These are phyloP conservation scores for Vitis amurensis DNA, from an alignment of 164 flowering plant genomes.

Conservation along the genomic window DNA sequence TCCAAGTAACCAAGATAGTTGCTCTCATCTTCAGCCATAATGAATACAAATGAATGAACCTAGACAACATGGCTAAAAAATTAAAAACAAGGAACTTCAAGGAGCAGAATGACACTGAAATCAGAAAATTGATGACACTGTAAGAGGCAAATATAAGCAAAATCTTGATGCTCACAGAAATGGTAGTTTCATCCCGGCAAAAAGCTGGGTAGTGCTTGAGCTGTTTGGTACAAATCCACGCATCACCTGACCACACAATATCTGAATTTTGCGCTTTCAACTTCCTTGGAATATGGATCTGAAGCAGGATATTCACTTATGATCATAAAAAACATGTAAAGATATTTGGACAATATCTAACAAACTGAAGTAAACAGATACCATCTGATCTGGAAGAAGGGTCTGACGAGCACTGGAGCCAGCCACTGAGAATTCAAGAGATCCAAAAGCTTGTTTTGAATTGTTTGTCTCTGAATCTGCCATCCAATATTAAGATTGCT, in stretches of 20 bases:
- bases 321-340: not conserved
- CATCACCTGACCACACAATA: constrained; percentile 30
- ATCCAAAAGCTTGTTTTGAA: constrained; percentile 14
- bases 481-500: not conserved
- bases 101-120: not conserved
- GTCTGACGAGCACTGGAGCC: constrained; percentile 1
- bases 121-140: not conserved
- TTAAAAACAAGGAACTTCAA: not conserved
- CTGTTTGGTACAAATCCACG: constrained; percentile 34
- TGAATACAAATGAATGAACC: constrained; percentile 77
- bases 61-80: constrained; percentile 24
- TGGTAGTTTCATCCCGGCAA: constrained; percentile 18
- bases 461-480: constrained; percentile 19
- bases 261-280: constrained; percentile 21
- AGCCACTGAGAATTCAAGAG: constrained; percentile 8
- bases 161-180: constrained; percentile 21
- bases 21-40: constrained; percentile 68
- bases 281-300: constrained; percentile 26
- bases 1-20: constrained; percentile 75
- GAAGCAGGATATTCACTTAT: not conserved
- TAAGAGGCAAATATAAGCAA: not conserved
- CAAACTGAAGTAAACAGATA: constrained; percentile 7
- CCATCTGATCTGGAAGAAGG: constrained; percentile 27
- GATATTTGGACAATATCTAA: not conserved
- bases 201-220: constrained; percentile 36